These are phyloP conservation scores for Sporormia fimetaria DNA, from an alignment of 495 filamentous ascomycete genomes.

Conservation along the genomic window DNA sequence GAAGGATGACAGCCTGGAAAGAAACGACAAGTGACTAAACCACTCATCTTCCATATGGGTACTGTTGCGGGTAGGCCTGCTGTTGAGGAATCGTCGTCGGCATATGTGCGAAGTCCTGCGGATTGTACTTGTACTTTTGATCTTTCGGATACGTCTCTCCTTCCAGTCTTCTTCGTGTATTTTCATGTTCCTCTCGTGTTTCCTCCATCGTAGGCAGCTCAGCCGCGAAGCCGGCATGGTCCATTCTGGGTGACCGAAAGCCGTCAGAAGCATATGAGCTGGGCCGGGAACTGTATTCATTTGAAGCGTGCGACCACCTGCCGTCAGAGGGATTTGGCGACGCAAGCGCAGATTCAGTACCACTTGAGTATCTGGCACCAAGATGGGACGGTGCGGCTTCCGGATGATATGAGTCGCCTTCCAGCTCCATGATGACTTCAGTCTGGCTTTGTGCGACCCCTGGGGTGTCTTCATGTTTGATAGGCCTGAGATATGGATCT, in stretches of 20 bases:
- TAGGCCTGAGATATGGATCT: background rate
- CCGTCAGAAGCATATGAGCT: constrained; percentile 24
- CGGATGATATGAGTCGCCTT: constrained; percentile 24
- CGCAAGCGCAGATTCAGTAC: constrained; percentile 9
- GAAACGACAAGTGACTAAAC: too few species aligned
- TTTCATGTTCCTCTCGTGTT: constrained; percentile 16
- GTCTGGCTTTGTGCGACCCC: constrained; percentile 2
- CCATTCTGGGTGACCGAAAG: constrained; percentile 24
- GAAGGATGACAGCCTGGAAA: too few species aligned
- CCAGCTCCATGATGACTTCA: constrained; percentile 24
- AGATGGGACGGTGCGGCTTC: constrained; percentile 11
- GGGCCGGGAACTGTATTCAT: constrained; percentile 23
- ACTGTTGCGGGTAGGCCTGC: too few species aligned
- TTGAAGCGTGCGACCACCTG: constrained; percentile 15
- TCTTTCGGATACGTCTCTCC: constrained; percentile 6
- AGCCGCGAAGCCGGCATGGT: constrained; percentile 23
- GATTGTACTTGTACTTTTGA: constrained; percentile 19
- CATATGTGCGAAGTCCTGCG: constrained; percentile 9
- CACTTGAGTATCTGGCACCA: constrained; percentile 7
- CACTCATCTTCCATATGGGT: too few species aligned
- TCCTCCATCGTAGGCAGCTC: constrained; percentile 24
- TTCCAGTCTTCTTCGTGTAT: constrained; percentile 1
- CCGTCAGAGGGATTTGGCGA: constrained; percentile 14
- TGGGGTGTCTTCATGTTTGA: too few species aligned
- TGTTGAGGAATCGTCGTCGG: too few species aligned